phyloP scores from a whole-genome alignment of 139 green algal species.

The Chlorella sp. region DNA sequence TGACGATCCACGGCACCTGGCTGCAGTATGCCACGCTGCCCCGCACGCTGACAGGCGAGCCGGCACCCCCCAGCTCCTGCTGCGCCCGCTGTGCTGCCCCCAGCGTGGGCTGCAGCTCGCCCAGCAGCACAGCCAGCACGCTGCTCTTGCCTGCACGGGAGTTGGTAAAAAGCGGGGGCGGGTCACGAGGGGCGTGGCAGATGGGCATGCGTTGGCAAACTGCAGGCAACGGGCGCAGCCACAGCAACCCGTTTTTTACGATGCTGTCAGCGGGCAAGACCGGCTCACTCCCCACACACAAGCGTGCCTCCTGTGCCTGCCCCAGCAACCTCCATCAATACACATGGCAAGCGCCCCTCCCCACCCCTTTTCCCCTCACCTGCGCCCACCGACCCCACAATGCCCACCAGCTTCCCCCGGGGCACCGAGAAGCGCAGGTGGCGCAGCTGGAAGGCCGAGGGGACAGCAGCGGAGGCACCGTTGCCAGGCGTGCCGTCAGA shows the following conservation, averaged over 20 bases:
- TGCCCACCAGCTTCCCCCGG: conserved; percentile 74
- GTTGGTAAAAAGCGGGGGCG: neutral
- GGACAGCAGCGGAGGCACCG: neutral
- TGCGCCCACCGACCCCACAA: conserved; percentile 70
- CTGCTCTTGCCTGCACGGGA: conserved; percentile 74
- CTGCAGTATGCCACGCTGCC: conserved; percentile 77
- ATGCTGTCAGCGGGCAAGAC: too few species aligned
- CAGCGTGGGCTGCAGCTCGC: conserved; percentile 73
- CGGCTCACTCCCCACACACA: too few species aligned
- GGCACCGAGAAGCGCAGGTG: conserved; percentile 42
- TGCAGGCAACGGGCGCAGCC: neutral
- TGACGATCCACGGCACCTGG: conserved; percentile 85
- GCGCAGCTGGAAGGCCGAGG: conserved; percentile 11
- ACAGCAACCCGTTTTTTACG: too few species aligned
- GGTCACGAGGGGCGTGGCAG: neutral
- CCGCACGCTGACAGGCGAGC: conserved; percentile 48
- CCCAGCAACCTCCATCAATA: too few species aligned
- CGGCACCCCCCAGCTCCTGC: neutral
- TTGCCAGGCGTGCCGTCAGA: too few species aligned
- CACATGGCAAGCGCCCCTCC: too few species aligned
- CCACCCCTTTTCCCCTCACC: neutral
- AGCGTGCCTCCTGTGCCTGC: too few species aligned
- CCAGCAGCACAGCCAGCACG: conserved; percentile 81
- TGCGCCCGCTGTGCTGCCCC: neutral
- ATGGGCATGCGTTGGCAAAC: neutral